Conservation (phyloP, 2,329 filamentous ascomycete genomes). For the Trichoderma sp. region DNA sequence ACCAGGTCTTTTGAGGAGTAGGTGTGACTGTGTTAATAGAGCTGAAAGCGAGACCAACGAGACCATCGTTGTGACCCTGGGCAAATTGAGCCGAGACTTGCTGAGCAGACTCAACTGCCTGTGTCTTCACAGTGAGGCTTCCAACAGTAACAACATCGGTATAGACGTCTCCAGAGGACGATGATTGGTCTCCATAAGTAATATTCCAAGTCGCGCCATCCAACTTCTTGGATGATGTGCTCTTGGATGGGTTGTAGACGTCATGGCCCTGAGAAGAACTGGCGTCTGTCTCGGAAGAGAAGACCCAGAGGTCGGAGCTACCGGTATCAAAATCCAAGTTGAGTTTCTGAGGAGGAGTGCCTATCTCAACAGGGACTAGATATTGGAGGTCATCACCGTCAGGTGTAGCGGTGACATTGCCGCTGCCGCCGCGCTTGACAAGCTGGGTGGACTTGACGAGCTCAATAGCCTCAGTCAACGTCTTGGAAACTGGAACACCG, state of each 20-base stretch:
- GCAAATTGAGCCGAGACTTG: slow-evolving; percentile 42
- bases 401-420: slow-evolving; percentile 14
- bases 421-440: slow-evolving; percentile 5
- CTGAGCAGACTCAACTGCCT: slow-evolving; percentile 45
- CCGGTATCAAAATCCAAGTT: slow-evolving; percentile 26
- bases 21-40: slow-evolving; percentile 44
- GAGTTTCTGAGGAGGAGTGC: slow-evolving; percentile 25
- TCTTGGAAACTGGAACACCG: slow-evolving; percentile 18
- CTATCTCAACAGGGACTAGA: slow-evolving; percentile 22
- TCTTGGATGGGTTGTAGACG: slow-evolving; percentile 39
- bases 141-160: slow-evolving; percentile 43
- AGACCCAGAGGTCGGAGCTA: slow-evolving; percentile 34
- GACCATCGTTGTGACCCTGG: slow-evolving; percentile 41
- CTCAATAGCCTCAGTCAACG: slow-evolving; percentile 15
- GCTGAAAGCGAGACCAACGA: slow-evolving; percentile 46
- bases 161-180: slow-evolving; percentile 44
- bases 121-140: slow-evolving; percentile 38
- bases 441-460: slow-evolving; percentile 1
- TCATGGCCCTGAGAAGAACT: slow-evolving; percentile 39
- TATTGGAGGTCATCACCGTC: slow-evolving; percentile 22
- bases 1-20: slow-evolving; percentile 43
- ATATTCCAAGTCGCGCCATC: slow-evolving; percentile 42
- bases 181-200: slow-evolving; percentile 44
- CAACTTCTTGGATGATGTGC: slow-evolving; percentile 38
- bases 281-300: slow-evolving; percentile 43